Conservation (phyloP, 2,329 filamentous ascomycete species). For the Hortaea sp. region DNA sequence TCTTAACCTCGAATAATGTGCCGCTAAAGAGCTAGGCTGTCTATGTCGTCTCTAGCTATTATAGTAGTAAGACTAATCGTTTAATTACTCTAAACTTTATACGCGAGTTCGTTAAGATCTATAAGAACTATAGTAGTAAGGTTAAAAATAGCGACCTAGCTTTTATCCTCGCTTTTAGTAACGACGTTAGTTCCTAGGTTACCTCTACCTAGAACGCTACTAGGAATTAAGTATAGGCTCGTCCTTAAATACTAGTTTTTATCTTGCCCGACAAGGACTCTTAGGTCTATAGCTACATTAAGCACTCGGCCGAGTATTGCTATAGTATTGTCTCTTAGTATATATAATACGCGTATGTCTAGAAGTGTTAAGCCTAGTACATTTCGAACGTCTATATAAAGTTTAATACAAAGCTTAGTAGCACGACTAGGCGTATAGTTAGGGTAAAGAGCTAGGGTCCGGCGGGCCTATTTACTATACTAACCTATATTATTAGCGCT, state of each 20-base stretch:
- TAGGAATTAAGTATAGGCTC: constrained; percentile 42
- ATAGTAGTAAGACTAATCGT: constrained; percentile 33
- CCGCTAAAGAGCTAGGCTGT: constrained; percentile 65
- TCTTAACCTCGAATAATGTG: constrained; percentile 51
- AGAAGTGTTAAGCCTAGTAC: constrained; percentile 67
- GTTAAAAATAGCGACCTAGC: constrained; percentile 39
- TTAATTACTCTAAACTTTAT: constrained; percentile 44
- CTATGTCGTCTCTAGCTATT: constrained; percentile 49
- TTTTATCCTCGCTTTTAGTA: constrained; percentile 26
- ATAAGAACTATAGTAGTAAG: constrained; percentile 51
- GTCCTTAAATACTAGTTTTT: constrained; percentile 70
- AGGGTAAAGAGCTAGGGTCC: constrained; percentile 24
- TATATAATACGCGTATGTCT: constrained; percentile 58
- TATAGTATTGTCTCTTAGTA: constrained; percentile 79
- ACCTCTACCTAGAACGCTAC: constrained; percentile 43
- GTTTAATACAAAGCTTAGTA: constrained; percentile 90
- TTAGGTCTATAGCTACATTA: constrained; percentile 63
- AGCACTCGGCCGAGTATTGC: constrained; percentile 79
- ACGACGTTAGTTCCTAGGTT: constrained; percentile 21
- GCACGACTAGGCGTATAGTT: constrained; percentile 53
- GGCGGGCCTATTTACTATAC: constrained; percentile 28
- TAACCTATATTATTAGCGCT: constrained; percentile 78
- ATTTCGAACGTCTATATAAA: constrained; percentile 94
- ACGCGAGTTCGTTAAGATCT: constrained; percentile 51
- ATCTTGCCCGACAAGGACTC: constrained; percentile 60